Evolutionary conservation across 371 early-diverging fungal genomes (phyloP), one percentile per base, ranked within the genome.

Genomic region (Chytridiales sp.): DNA sequence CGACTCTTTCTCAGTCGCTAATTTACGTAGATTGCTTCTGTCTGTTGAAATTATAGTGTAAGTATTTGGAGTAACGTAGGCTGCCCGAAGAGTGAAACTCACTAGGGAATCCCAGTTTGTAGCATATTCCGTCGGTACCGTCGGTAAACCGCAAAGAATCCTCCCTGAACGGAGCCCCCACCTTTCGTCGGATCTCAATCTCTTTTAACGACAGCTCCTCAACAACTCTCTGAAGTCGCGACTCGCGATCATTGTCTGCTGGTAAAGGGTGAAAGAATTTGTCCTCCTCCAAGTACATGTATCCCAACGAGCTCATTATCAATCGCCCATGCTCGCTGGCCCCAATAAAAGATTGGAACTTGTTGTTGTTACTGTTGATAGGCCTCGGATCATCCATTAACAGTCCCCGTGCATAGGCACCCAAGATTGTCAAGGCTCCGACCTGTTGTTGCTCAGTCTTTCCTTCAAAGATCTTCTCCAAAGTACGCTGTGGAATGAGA

Each of bases 31-130:
- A 48, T 26, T 31, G 5, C 30, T 8, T 4, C 11, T 13, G 31
- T 29, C 8, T 26, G 4, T 17, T 15, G 30, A 29, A 26, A 31
- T 31, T 26, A 19, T 26, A 31, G 4, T 4, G 19, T 48, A 26
- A 19, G n/a, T n/a, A n/a, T n/a, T n/a, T n/a, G n/a, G n/a, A n/a
- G n/a, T n/a, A n/a, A n/a, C n/a, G n/a, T n/a, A n/a, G n/a, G n/a
- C n/a, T n/a, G n/a, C n/a, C n/a, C n/a, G n/a, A n/a, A n/a, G n/a
- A n/a, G n/a, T n/a, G n/a, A n/a, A n/a, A n/a, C n/a, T n/a, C n/a
- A n/a, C n/a, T n/a, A n/a, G n/a, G n/a, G n/a, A 48, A 4, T 48
- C 48, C 48, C 24, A 48, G 31, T 31, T 17, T 48, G 48, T 29
- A 48, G 4, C 11, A 6, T 19, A 48, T 48, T 9, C 9, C 9